Evolutionary conservation across 352 stramenopile species (phyloP).

Genomic region (Thalassiosira livingstoniorum): DNA sequence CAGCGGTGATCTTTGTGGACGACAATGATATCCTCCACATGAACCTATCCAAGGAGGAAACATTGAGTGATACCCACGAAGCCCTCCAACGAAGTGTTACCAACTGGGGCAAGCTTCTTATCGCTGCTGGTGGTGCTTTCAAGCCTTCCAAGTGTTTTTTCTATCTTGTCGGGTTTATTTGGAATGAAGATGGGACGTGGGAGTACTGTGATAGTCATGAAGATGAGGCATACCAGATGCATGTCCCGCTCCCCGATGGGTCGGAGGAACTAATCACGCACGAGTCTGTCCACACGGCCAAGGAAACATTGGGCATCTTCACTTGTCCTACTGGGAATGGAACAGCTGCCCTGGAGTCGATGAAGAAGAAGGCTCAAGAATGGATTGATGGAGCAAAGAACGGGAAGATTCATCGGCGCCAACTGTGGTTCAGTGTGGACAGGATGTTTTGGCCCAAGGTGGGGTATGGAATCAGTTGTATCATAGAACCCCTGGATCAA

Average conservation of each 20-base stretch:
- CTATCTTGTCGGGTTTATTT: conserved; percentile 11
- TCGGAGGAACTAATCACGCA: conserved; percentile 8
- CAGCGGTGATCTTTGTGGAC: conserved; percentile 40
- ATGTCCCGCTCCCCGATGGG: conserved; percentile 14
- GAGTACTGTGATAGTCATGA: conserved; percentile 1
- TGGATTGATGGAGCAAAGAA: conserved; percentile 28
- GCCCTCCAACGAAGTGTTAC: conserved; percentile 10
- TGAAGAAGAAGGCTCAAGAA: conserved; percentile 28
- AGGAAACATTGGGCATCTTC: conserved; percentile 31
- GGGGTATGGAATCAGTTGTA: conserved; percentile 19
- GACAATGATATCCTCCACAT: conserved; percentile 34
- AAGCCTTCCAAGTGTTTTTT: conserved; percentile 35
- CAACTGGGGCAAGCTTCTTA: conserved; percentile 21
- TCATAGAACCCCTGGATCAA: background rate
- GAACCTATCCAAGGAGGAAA: background rate
- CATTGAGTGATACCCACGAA: background rate
- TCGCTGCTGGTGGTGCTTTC: conserved; percentile 18
- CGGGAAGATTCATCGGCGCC: background rate
- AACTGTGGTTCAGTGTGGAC: conserved; percentile 42
- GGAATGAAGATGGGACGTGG: conserved; percentile 11
- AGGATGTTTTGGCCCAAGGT: conserved; percentile 29
- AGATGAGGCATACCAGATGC: background rate
- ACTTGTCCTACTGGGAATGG: conserved; percentile 11
- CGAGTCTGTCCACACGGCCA: background rate
- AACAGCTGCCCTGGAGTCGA: background rate